phyloP scores from a whole-genome alignment of 148 eudicot genomes.

The Dysphania ambrosioides region DNA sequence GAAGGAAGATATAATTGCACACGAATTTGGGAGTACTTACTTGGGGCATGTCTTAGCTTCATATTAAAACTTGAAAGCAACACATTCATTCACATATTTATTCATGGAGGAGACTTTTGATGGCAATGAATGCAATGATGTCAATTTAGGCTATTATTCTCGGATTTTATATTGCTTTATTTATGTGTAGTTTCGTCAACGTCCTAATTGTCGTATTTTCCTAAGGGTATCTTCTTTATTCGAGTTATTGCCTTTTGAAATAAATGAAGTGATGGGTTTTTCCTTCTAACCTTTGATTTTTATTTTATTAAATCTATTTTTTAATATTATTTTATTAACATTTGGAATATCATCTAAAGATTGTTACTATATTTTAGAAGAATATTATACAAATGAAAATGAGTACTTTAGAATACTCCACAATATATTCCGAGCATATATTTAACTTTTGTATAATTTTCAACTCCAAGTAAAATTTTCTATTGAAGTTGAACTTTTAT shows the following conservation, averaged over 20 bases:
- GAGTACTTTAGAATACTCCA: not conserved
- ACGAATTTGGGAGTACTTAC: not conserved
- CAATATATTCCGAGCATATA: not conserved
- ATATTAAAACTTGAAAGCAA: constrained; percentile 1
- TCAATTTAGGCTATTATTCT: not conserved
- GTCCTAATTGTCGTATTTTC: constrained; percentile 3
- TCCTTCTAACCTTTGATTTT: not conserved
- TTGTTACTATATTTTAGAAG: too few species aligned
- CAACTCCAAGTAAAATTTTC: too few species aligned
- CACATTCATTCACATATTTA: constrained; percentile 12
- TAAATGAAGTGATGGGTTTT: constrained; percentile 4
- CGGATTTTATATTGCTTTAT: not conserved
- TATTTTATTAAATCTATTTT: too few species aligned
- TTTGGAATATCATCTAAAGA: too few species aligned
- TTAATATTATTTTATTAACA: too few species aligned
- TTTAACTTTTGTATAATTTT: too few species aligned
- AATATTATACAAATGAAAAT: too few species aligned
- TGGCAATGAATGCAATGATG: constrained; percentile 2
- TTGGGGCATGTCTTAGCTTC: constrained; percentile 9
- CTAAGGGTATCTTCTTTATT: constrained; percentile 4
- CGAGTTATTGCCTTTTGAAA: constrained; percentile 3
- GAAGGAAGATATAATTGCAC: not conserved
- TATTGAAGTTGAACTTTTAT: too few species aligned
- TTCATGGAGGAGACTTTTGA: constrained; percentile 7
- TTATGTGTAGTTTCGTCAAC: constrained; percentile 15